Evolutionary conservation across 2,329 filamentous ascomycete species (phyloP), one percentile per base, ranked within the genome.

Genomic region (Aspergillus brunneoviolaceus): DNA sequence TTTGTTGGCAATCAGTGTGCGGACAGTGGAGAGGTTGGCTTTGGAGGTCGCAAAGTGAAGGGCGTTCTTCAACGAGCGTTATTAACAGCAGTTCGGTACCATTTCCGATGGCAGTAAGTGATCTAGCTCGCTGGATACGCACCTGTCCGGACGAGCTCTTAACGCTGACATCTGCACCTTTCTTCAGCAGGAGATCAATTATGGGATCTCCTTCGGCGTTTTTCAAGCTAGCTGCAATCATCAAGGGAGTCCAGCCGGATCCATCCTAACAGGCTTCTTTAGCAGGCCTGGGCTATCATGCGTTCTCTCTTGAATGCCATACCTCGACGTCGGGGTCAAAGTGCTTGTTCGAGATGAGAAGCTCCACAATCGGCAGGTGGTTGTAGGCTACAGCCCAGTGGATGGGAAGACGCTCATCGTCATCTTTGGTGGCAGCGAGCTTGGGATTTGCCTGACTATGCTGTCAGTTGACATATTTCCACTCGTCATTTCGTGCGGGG

Each of bases 321-420:
- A 91, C 89, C 78, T 92, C 86, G 19, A 88, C 88, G 75, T 98
- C 93, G 0, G 91, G 85, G 72, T 98, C 92, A 71, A 97, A 96
- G 60, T 82, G 82, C 69, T 88, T 88, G 62, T 82, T 81, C 58
- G 90, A 83, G 2, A 89, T 83, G 4, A 98, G 81, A 21, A 94
- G 74, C 53, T 89, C 82, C 19, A 91, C 87, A 60, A 97, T 92
- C 25, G 88, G 84, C 6, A 89, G 77, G 66, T 87, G 88, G 73
- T 95, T 96, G 75, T 90, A 89, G 23, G 93, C 95, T 2, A 87
- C 86, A 0, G 95, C 94, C 95, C 95, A 99, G 81, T 99, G 95
- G 59, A 98, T 87, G 2, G 95, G 89, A 42, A 96, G 85, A 49
- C 95, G 90, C 16, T 92, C 91, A 74, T 99, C 95, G 52, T 91